phyloP scores from a whole-genome alignment of 1,284 basidiomycete species.

The Melanopsichium pennsylvanicum region DNA sequence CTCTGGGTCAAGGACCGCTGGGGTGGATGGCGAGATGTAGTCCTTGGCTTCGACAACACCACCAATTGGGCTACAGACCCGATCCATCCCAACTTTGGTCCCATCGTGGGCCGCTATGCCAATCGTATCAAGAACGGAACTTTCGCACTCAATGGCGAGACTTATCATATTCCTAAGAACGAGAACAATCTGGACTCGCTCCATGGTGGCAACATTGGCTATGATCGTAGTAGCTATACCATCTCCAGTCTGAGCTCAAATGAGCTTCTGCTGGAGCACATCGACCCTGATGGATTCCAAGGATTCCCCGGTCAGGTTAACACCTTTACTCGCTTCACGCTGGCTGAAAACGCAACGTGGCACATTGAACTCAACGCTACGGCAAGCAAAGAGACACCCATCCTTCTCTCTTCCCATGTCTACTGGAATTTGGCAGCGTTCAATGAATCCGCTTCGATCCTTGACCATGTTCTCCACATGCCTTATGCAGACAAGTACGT shows the following conservation, averaged over 20 bases:
- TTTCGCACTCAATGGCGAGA: conserved; percentile 49
- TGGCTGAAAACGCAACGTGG: conserved; percentile 41
- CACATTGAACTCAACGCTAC: conserved; percentile 51
- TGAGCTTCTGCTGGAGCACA: conserved; percentile 46
- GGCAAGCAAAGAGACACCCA: conserved; percentile 45
- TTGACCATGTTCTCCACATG: conserved; percentile 55
- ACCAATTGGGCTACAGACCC: conserved; percentile 59
- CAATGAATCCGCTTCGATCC: conserved; percentile 30
- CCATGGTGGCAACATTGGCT: conserved; percentile 61
- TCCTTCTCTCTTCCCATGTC: conserved; percentile 61
- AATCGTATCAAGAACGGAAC: conserved; percentile 63
- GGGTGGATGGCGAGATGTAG: conserved; percentile 51
- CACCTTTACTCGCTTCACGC: conserved; percentile 37
- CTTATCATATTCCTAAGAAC: conserved; percentile 44
- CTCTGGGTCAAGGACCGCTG: conserved; percentile 59
- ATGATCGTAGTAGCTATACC: conserved; percentile 50
- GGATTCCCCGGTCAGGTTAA: conserved; percentile 56
- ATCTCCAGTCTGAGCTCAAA: conserved; percentile 32
- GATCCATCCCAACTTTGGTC: conserved; percentile 60
- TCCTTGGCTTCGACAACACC: conserved; percentile 61
- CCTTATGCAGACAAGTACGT: conserved; percentile 55
- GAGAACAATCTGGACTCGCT: conserved; percentile 51
- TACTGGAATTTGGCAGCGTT: conserved; percentile 63
- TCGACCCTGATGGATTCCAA: conserved; percentile 58
- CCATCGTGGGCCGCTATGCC: conserved; percentile 57